Evolutionary conservation across 108 stramenopile species (phyloP).

Genomic region (Pseudonitzschia multiseries): DNA sequence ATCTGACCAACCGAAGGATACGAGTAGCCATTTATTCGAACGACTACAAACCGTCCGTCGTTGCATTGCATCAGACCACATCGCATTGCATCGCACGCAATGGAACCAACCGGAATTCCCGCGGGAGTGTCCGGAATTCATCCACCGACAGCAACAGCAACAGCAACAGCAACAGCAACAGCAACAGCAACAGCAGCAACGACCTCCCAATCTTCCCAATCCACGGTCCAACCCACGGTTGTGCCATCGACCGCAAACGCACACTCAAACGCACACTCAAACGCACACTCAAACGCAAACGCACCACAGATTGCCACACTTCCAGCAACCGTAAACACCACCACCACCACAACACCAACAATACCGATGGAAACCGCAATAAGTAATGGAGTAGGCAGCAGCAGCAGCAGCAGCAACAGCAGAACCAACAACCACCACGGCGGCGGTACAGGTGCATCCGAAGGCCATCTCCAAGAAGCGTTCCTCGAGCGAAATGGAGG

Average conservation of each 20-base stretch:
- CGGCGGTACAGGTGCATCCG: background rate
- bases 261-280: no score
- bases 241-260: no score
- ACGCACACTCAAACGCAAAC: no score
- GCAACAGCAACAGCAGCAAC: background rate
- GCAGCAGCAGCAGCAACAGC: background rate
- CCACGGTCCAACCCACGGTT: no score
- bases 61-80: background rate
- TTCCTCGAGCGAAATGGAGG: no score
- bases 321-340: no score
- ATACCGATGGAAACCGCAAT: no score
- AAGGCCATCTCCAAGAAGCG: no score
- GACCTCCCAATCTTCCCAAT: no score
- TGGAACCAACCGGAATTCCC: background rate
- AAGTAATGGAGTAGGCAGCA: no score
- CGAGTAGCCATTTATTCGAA: background rate
- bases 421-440: background rate
- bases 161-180: background rate
- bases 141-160: background rate
- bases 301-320: no score
- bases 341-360: no score
- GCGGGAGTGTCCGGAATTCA: background rate
- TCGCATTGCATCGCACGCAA: background rate
- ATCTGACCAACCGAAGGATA: slow-evolving; percentile 30
- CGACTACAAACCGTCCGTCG: background rate